Evolutionary conservation across 805 yeast species (phyloP), one percentile per base, ranked within the genome.

Genomic region (Candida endomychidarum): DNA sequence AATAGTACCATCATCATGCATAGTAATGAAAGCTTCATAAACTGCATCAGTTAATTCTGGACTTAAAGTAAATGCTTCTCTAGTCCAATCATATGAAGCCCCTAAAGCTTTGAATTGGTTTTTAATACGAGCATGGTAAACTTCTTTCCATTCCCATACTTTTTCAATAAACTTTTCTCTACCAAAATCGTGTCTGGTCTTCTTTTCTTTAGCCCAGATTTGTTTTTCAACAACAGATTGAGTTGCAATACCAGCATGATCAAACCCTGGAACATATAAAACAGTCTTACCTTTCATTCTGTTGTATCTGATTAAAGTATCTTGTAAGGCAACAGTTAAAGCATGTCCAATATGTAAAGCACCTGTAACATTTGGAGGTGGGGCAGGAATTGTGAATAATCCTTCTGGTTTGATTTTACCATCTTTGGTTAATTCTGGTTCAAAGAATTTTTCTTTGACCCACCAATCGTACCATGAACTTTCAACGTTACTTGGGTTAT

Each of bases 261-360:
- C 99, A 58, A 93, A 93, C 34, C 99, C 99, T 35, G 98, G 98
- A 42, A 93, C 63, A 67, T 84, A 93, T 48, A 93, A 71, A 10
- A 89, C 90, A 40, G 98, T 89, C 67, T 87, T 86, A 40, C 98
- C 98, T 66, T 82, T 83, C 99, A 93, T 93, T 73, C 99, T 84
- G 75, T 93, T 81, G 74, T 79, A 93, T 67, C 99, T 81, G 50
- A 90, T 81, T 59, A 93, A 77, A 18, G 97, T 66, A 64, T 93
- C 99, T 72, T 93, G 99, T 58, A 93, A 85, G 24, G 98, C 74
- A 46, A 90, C 86, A 12, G 99, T 93, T 61, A 93, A 77, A 20
- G 98, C 99, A 65, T 93, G 99, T 53, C 99, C 99, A 65, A 93
- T 93, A 66, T 93, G 99, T 52, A 93, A 76, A 34, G 98, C 97